Percentiles rank a stretch among this genome's conserved stretches.
Evolutionary conservation across 2,329 filamentous ascomycete species (phyloP).

Genomic region (Magnaporthiopsis poae): DNA sequence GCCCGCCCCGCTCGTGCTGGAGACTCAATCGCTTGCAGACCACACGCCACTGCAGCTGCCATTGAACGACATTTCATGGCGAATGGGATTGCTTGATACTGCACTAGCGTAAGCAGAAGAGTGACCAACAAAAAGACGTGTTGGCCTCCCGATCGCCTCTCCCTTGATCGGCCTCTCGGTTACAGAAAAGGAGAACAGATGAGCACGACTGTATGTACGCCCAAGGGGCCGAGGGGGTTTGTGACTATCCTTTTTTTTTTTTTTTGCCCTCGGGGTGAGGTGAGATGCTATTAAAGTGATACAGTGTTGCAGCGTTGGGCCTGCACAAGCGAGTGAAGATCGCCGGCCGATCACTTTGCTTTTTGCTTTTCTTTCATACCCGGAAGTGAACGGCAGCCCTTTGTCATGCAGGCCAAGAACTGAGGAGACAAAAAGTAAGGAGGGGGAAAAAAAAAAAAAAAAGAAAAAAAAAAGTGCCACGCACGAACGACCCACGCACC

Average conservation of each 20-base stretch:
- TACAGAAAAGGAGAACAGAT: background rate
- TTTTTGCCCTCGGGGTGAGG: background rate
- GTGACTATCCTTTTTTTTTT: background rate
- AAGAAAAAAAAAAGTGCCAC: background rate
- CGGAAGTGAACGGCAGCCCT: background rate
- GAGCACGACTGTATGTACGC: background rate
- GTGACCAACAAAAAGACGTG: background rate
- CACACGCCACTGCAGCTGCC: background rate
- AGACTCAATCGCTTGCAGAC: background rate
- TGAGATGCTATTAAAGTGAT: slow-evolving; percentile 1
- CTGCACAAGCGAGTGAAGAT: background rate
- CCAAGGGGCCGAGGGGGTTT: background rate
- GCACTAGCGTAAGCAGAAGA: too few relatives aligned
- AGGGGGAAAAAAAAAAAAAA: background rate
- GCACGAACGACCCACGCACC: background rate
- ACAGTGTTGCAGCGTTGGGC: background rate
- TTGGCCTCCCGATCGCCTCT: too few relatives aligned
- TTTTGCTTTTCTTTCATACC: background rate
- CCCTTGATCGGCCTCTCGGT: background rate
- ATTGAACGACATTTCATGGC: background rate
- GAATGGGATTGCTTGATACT: background rate
- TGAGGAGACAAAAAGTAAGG: background rate
- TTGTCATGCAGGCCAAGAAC: background rate
- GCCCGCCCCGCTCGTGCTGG: background rate
- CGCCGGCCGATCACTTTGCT: background rate